Evolutionary conservation across 2,329 filamentous ascomycete genomes (phyloP).

Genomic region (Phyllosticta capitalensis): DNA sequence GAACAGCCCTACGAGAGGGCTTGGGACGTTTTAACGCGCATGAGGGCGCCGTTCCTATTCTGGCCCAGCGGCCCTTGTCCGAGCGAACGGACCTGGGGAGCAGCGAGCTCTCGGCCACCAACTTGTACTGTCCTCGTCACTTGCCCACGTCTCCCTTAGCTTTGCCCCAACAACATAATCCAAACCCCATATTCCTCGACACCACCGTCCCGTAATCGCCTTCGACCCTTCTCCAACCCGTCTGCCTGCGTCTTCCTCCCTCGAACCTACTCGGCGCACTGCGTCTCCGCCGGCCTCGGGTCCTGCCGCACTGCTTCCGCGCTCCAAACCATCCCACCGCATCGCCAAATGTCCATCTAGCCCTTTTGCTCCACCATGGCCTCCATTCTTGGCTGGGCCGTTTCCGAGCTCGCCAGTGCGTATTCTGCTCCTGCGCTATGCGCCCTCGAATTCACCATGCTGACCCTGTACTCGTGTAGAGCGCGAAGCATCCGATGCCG

Average conservation of each 20-base stretch:
- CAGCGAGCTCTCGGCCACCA: neutral
- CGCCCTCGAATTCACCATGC: conserved; percentile 14
- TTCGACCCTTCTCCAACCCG: neutral
- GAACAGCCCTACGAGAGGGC: neutral
- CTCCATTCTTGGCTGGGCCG: conserved; percentile 28
- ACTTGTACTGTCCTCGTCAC: neutral
- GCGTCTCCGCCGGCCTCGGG: neutral
- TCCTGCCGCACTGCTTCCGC: neutral
- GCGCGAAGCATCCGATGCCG: conserved; percentile 28
- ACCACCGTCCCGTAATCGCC: neutral
- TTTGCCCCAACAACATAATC: neutral
- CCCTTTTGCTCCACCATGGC: conserved; percentile 22
- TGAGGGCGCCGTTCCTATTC: neutral
- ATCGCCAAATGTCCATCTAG: conserved; percentile 8
- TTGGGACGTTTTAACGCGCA: neutral
- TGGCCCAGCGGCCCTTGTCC: neutral
- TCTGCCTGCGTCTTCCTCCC: neutral
- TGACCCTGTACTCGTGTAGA: conserved; percentile 16
- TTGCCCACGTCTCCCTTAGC: neutral
- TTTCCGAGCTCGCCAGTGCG: conserved; percentile 32
- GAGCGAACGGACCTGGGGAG: neutral
- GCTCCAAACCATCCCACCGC: conserved; percentile 4
- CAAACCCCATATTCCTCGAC: neutral
- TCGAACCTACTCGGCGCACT: neutral
- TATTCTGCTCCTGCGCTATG: conserved; percentile 14